Base-by-base conservation (phyloP, 1,284 basidiomycete species). In the Pseudozyma pruni region DNA sequence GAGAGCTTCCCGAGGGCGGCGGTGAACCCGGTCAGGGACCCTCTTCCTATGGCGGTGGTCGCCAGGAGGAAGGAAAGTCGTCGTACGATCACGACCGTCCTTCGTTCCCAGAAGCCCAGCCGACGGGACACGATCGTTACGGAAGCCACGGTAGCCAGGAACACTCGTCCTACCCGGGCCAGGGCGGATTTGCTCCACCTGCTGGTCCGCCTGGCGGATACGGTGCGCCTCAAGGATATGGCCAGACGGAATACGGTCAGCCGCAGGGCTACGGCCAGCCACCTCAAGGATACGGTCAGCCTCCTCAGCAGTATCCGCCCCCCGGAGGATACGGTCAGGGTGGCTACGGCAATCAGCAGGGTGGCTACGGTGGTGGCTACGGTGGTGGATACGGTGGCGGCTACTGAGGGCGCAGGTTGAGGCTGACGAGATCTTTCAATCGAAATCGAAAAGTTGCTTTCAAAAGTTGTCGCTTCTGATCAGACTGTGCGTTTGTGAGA, bases 21-120 rank as follows among this genome's bases (percentile, higher is more conserved):
- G 20, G 33, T 13, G 43, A 39, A 5, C 38, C n/a, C 9, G 42
- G 49, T 17, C 48, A 38, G 14, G 48, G 42, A 27, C 19, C 31
- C 10, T 42, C 42, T 25, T 38, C 23, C 27, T 19, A 16, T 34
- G 35, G 48, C n/a, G 27, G 27, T n/a, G 41, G 48, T 34, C 43
- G 58, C 17, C 29, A 47, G 27, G 47, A 58, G n/a, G 40, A 48
- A 13, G 47, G 53, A 9, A 19, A 42, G 39, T 46, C 56, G n/a
- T 45, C 56, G 47, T 54, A 51, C 32, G 57, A 52, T 10, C 27
- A 50, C 51, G 47, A 46, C 25, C 27, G 54, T 2, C 67, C 67
- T 3, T 59, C 52, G 34, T 70, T 70, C 60, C 67, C 67, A 11
- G 47, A 70, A 35, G 60, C 67, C 25, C 50, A 63, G 42, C 67